A percentile compares a stretch with the other conserved stretches of the same genome.
These are phyloP conservation scores for Ploettnerulaceae sp. DNA, from an alignment of 2,329 filamentous ascomycete species.

Conservation along the genomic window DNA sequence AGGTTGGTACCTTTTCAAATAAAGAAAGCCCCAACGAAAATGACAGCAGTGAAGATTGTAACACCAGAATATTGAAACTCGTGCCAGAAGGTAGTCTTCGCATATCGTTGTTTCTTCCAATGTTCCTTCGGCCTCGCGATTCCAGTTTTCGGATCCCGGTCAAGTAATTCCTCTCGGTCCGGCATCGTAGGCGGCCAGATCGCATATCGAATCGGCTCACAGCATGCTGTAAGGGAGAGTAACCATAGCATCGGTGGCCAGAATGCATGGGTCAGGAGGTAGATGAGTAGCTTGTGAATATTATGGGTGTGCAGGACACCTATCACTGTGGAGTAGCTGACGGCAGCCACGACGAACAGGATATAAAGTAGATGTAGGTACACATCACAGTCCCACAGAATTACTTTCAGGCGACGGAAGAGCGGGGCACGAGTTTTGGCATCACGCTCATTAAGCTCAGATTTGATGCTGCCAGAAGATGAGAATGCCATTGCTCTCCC, in stretches of 20 bases:
- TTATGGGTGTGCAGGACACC: no score
- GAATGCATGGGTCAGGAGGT: slow-evolving; percentile 54
- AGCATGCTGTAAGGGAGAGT: slow-evolving; percentile 37
- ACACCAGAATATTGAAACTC: slow-evolving; percentile 50
- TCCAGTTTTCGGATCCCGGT: slow-evolving; percentile 51
- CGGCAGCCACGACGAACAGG: slow-evolving; percentile 39
- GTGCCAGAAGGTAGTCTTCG: slow-evolving; percentile 49
- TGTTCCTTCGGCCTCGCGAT: slow-evolving; percentile 45
- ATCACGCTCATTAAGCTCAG: slow-evolving; percentile 54
- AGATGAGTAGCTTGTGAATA: slow-evolving; percentile 31
- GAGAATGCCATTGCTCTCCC: slow-evolving; percentile 55
- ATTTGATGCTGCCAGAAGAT: slow-evolving; percentile 53
- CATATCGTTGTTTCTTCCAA: slow-evolving; percentile 9
- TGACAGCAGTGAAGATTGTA: slow-evolving; percentile 45
- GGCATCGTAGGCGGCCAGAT: slow-evolving; percentile 55
- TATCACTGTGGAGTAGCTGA: slow-evolving; percentile 40
- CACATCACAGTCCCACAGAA: slow-evolving; percentile 52
- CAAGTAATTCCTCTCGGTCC: slow-evolving; percentile 51
- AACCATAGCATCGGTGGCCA: slow-evolving; percentile 52
- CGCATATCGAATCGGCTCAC: slow-evolving; percentile 53
- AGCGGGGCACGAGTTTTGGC: slow-evolving; percentile 46
- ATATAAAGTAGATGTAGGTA: slow-evolving; percentile 45
- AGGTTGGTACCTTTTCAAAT: no score
- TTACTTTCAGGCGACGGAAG: slow-evolving; percentile 47
- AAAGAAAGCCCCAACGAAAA: slow-evolving; percentile 38